Evolutionary conservation across 345 rosid genomes (phyloP).

Genomic region (Citrus sinensis): DVS_A1.0 CM039163.1:30654001-30654500

Average conservation of each 20-base stretch:
- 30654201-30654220: constrained; percentile 65
- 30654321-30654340: not conserved
- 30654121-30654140: not conserved
- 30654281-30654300: not conserved
- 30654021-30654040: not conserved
- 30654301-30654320: not conserved
- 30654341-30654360: not conserved
- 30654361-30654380: not conserved
- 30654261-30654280: constrained; percentile 66
- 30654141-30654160: not conserved
- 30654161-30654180: constrained; percentile 29
- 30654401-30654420: not conserved
- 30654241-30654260: constrained; percentile 54
- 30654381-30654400: too few relatives aligned
- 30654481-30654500: constrained; percentile 62
- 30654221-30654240: constrained; percentile 59
- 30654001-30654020: not conserved
- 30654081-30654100: too few relatives aligned
- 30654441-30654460: too few relatives aligned
- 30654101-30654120: too few relatives aligned
- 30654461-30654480: too few relatives aligned
- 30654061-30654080: constrained; percentile 43
- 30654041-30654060: constrained; percentile 97
- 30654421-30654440: not conserved
- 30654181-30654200: constrained; percentile 58